These are phyloP conservation scores for Botryotinia globosa DNA, from an alignment of 2,329 filamentous ascomycete species.

Conservation along the genomic window DNA sequence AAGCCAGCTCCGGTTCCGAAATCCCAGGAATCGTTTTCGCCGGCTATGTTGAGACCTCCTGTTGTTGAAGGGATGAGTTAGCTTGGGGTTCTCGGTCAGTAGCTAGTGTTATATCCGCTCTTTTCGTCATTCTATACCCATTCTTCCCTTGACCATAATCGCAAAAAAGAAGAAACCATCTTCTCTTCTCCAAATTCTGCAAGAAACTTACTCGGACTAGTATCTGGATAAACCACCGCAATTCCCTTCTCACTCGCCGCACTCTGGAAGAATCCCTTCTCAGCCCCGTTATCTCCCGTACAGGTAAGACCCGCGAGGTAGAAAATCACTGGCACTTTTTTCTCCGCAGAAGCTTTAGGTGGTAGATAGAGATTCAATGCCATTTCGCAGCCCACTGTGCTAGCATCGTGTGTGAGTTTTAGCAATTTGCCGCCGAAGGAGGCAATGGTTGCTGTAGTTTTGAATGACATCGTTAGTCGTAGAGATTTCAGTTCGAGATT, in stretches of 20 bases:
- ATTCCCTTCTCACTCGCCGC: constrained; percentile 76
- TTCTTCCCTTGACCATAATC: not conserved
- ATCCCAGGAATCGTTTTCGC: constrained; percentile 86
- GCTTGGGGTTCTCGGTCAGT: not conserved
- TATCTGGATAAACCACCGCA: constrained; percentile 94
- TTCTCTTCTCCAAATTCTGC: not conserved
- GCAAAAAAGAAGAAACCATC: not conserved
- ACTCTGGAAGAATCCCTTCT: constrained; percentile 89
- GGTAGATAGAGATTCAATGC: constrained; percentile 89
- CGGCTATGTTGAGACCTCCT: constrained; percentile 74
- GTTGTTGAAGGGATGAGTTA: not conserved
- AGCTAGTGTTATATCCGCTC: not conserved
- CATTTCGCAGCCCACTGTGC: constrained; percentile 82
- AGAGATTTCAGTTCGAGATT: not conserved
- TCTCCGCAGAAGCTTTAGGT: constrained; percentile 54
- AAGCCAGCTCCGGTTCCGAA: constrained; percentile 92
- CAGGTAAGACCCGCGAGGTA: constrained; percentile 95
- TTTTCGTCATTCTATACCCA: not conserved
- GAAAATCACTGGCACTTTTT: constrained; percentile 73
- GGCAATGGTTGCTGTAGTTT: constrained; percentile 83
- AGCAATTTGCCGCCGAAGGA: constrained; percentile 92
- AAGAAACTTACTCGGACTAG: constrained; percentile 68
- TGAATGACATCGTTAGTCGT: constrained; percentile 67
- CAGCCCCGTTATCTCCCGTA: constrained; percentile 79
- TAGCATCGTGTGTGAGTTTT: constrained; percentile 85